A percentile compares a stretch with the other conserved stretches of the same genome.
These are phyloP conservation scores for Podospora australis DNA, from an alignment of 495 filamentous ascomycete species.

Conservation along the genomic window DNA sequence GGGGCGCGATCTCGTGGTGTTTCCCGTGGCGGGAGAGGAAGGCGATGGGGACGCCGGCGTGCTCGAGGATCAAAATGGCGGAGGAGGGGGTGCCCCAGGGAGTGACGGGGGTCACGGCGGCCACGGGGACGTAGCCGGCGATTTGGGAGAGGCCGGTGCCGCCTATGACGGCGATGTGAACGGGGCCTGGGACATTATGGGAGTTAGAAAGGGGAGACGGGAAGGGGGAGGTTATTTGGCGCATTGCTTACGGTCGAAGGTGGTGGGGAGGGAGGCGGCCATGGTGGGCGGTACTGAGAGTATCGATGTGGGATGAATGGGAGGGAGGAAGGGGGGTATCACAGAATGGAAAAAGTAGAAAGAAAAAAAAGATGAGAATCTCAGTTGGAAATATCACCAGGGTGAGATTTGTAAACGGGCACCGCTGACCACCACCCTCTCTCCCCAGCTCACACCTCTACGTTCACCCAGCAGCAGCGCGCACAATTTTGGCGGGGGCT, in stretches of 20 bases:
- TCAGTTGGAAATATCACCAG: background rate
- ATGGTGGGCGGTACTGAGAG: constrained; percentile 7
- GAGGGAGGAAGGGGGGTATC: background rate
- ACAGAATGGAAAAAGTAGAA: background rate
- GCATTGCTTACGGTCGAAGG: constrained; percentile 13
- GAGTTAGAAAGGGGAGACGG: background rate
- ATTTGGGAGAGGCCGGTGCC: constrained; percentile 79
- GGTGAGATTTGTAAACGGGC: background rate
- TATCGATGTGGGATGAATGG: constrained; percentile 1
- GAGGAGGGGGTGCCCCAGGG: constrained; percentile 93
- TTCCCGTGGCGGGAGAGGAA: constrained; percentile 89
- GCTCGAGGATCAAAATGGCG: constrained; percentile 83
- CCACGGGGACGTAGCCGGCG: constrained; percentile 72
- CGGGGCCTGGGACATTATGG: constrained; percentile 48
- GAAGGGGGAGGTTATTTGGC: background rate
- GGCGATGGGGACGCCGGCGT: constrained; percentile 73
- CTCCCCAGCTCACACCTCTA: background rate
- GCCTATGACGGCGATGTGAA: constrained; percentile 92
- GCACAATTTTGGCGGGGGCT: constrained; percentile 21
- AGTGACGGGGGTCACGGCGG: constrained; percentile 61
- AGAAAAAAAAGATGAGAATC: background rate
- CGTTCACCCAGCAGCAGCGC: background rate
- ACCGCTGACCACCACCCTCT: background rate
- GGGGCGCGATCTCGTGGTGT: constrained; percentile 83
- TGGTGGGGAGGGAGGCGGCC: constrained; percentile 12